Evolutionary conservation across 169 alveolate genomes (phyloP).

Genomic region (Cryptosporidium felis): DNA sequence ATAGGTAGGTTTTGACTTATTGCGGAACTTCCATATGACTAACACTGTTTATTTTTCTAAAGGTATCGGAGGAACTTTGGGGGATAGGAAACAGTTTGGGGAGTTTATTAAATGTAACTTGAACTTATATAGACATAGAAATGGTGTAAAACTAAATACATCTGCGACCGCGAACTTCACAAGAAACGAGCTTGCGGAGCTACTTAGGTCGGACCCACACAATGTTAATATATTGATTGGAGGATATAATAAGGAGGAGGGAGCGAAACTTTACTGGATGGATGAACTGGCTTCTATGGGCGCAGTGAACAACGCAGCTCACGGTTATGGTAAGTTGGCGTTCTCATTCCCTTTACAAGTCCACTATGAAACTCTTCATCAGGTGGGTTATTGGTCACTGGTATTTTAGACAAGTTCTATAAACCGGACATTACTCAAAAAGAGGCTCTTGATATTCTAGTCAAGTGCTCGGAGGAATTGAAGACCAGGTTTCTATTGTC

Average conservation of each 20-base stretch:
- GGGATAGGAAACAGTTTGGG: constrained; percentile 86
- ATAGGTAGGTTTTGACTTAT: constrained; percentile 60
- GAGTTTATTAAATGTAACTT: constrained; percentile 82
- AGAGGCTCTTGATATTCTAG: constrained; percentile 85
- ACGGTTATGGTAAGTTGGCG: constrained; percentile 89
- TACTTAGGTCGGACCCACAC: constrained; percentile 86
- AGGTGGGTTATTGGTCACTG: constrained; percentile 84
- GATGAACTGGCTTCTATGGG: constrained; percentile 89
- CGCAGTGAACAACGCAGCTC: constrained; percentile 87
- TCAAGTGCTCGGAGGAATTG: constrained; percentile 86
- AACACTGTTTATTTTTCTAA: not conserved
- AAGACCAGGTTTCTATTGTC: constrained; percentile 86
- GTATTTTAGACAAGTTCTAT: constrained; percentile 88
- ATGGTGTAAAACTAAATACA: constrained; percentile 80
- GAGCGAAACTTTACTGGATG: constrained; percentile 89
- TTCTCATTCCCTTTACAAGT: constrained; percentile 83
- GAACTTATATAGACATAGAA: constrained; percentile 82
- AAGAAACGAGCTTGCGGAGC: constrained; percentile 85
- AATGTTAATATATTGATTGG: constrained; percentile 86
- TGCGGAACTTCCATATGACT: not conserved
- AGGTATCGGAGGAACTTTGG: constrained; percentile 84
- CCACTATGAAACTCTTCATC: constrained; percentile 71
- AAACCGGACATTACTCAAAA: constrained; percentile 82
- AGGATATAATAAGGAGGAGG: constrained; percentile 87
- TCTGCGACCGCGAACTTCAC: constrained; percentile 85